Base-by-base conservation (phyloP, 2,329 filamentous ascomycete genomes). In the Colletotrichum chrysophilum region DNA sequence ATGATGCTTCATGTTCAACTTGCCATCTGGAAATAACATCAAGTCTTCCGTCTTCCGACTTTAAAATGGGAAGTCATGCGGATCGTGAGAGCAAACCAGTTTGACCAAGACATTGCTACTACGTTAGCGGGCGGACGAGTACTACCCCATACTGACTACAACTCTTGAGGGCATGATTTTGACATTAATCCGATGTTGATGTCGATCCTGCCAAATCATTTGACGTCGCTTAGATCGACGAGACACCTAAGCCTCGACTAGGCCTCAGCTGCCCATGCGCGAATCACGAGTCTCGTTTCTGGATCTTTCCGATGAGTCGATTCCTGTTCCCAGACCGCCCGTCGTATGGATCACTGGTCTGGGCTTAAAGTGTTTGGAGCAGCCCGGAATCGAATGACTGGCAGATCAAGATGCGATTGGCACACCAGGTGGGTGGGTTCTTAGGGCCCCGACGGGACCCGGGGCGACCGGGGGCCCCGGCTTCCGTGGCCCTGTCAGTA, bases 351-450 rank as follows among this genome's bases (percentile, higher is more conserved):
- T 62, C 58, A 21, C 30, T 61, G 55, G 26, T 30, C 52, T 32
- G 21, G 21, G 66, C 55, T 69, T 34, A 14, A 28, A 30, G 48
- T 30, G 43, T 70, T 64, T 62, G 13, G 58, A 18, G 58, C 12
- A n/a, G 5, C 8, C 18, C 30, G 56, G 14, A 26, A 16, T 56
- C 71, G 62, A 67, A 28, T 62, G 70, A 68, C 56, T 26, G 28
- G 16, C 34, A 36, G 56, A 28, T 36, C 38, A 60, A 72, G 62
- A 67, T 72, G 69, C 72, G 69, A 75, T 75, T 72, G 73, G 73
- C 18, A 60, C 62, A 67, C 12, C 69, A 66, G 58, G 34, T 6
- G 32, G n/a, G 26, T 28, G 64, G 64, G 56, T n/a, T 61, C 55
- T 24, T 6, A 28, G 55, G n/a, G 18, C 16, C 18, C 32, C 24